Percentiles rank a stretch among this genome's conserved stretches.
Evolutionary conservation across 2,329 filamentous ascomycete species (phyloP).

Genomic region (Trichophaea hybrida): DNA sequence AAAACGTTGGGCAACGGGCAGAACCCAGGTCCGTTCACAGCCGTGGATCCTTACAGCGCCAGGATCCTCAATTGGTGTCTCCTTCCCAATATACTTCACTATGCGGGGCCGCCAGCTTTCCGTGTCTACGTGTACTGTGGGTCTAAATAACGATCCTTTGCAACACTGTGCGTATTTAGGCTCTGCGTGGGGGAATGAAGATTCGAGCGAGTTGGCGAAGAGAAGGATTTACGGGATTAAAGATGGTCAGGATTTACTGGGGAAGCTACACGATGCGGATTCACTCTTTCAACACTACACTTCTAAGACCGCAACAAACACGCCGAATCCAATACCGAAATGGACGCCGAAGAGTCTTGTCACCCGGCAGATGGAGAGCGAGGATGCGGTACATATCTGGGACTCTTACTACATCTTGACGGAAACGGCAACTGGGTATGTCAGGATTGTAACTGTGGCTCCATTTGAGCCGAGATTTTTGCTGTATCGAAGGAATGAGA

Average conservation of each 20-base stretch:
- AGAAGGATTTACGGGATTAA: conserved; percentile 10
- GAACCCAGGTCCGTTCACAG: background rate
- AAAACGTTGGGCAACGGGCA: conserved; percentile 1
- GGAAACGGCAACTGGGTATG: conserved; percentile 9
- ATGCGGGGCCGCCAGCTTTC: conserved; percentile 16
- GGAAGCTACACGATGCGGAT: conserved; percentile 9
- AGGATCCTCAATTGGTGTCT: conserved; percentile 11
- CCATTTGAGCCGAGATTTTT: conserved; percentile 12
- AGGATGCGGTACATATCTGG: conserved; percentile 14
- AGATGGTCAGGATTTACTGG: conserved; percentile 11
- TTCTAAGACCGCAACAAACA: background rate
- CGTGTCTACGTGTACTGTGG: background rate
- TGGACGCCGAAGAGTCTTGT: conserved; percentile 12
- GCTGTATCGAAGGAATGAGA: conserved; percentile 9
- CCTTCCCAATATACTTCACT: conserved; percentile 15
- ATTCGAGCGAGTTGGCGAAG: conserved; percentile 12
- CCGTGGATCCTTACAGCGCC: conserved; percentile 13
- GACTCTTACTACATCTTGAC: conserved; percentile 20
- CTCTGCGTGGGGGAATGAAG: conserved; percentile 18
- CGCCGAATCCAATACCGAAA: background rate
- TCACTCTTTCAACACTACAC: conserved; percentile 13
- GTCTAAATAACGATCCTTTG: background rate
- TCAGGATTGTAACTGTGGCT: conserved; percentile 16
- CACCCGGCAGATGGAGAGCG: conserved; percentile 2
- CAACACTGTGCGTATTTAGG: conserved; percentile 10